These are phyloP conservation scores for Diospyros lotus DNA, from an alignment of 148 eudicot species.

Conservation along the genomic window DNA sequence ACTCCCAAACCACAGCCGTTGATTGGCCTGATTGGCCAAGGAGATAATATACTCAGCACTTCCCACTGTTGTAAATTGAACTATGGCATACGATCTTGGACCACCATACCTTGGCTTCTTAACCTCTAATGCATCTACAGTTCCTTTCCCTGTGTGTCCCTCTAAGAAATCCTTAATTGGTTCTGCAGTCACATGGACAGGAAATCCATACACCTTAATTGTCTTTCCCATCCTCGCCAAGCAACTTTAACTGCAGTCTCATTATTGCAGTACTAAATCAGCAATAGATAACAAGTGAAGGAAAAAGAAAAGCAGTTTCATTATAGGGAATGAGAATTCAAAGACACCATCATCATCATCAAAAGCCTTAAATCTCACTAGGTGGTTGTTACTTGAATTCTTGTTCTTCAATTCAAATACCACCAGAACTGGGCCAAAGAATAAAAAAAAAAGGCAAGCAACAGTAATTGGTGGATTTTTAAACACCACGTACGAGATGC, in stretches of 20 bases:
- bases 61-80: constrained; percentile 27
- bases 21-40: constrained; percentile 21
- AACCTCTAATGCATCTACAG: constrained; percentile 41
- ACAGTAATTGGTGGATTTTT: too few relatives aligned
- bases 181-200: constrained; percentile 22
- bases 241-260: constrained; percentile 24
- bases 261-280: not conserved
- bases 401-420: too few relatives aligned
- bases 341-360: too few relatives aligned
- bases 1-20: constrained; percentile 22
- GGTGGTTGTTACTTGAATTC: too few relatives aligned
- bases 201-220: constrained; percentile 41
- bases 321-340: too few relatives aligned
- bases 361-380: too few relatives aligned
- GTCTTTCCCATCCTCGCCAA: constrained; percentile 34
- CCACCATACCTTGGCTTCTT: constrained; percentile 14
- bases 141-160: constrained; percentile 29
- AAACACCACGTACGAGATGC: too few relatives aligned
- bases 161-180: constrained; percentile 24
- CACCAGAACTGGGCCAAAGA: too few relatives aligned
- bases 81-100: constrained; percentile 24
- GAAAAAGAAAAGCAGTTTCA: not conserved
- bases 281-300: not conserved
- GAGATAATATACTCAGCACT: constrained; percentile 21
- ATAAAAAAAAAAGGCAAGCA: too few relatives aligned